Percentiles rank a stretch among this genome's conserved stretches.
phyloP scores from a whole-genome alignment of 2,329 filamentous ascomycete genomes.

The Diaporthe citriasiana region DNA sequence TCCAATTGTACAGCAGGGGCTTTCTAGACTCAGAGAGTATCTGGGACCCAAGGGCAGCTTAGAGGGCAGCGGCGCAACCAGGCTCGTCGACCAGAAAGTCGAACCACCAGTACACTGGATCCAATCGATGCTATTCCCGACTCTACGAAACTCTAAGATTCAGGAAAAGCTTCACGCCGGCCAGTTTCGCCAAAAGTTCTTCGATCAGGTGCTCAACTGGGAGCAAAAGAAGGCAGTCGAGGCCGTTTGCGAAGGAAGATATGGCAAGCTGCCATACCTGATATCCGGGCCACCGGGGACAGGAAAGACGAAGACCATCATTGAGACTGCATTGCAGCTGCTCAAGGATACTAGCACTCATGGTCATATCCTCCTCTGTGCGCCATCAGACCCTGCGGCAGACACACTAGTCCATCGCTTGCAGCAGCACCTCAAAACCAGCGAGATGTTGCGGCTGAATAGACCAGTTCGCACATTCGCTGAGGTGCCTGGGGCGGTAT shows the following conservation, averaged over 20 bases:
- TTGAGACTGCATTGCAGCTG: conserved; percentile 46
- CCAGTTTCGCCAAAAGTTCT: conserved; percentile 36
- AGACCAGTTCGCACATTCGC: conserved; percentile 44
- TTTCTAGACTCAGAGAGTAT: conserved; percentile 30
- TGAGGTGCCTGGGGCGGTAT: conserved; percentile 43
- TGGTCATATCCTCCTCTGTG: conserved; percentile 47
- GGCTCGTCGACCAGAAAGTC: background rate
- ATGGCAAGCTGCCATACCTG: conserved; percentile 47
- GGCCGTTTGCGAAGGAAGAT: conserved; percentile 43
- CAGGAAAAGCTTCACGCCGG: conserved; percentile 44
- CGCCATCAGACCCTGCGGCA: conserved; percentile 46
- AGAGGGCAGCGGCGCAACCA: background rate
- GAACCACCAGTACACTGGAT: conserved; percentile 39
- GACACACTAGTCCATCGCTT: conserved; percentile 45
- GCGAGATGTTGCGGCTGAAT: conserved; percentile 46
- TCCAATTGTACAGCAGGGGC: conserved; percentile 39
- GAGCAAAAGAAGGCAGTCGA: conserved; percentile 47
- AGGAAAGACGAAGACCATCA: conserved; percentile 48
- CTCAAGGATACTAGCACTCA: conserved; percentile 39
- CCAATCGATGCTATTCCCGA: conserved; percentile 47
- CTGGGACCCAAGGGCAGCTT: background rate
- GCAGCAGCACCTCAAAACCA: conserved; percentile 34
- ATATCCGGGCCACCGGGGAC: conserved; percentile 48
- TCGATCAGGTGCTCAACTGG: conserved; percentile 43
- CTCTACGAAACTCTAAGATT: conserved; percentile 42